phyloP scores from a whole-genome alignment of 371 early-diverging fungal genomes.

The Conidiobolus incongruus region DNA sequence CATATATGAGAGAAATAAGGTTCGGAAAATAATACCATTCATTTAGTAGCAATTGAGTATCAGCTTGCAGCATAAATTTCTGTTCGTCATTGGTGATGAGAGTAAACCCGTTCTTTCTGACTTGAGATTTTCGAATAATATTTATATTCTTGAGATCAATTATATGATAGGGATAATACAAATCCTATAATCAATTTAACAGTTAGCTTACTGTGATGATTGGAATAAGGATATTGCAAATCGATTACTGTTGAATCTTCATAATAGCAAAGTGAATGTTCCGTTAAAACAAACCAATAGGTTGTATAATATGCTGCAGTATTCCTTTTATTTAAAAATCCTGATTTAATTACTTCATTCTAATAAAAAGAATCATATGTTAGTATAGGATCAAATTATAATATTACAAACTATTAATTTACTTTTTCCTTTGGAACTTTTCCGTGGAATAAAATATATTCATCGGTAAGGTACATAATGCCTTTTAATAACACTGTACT shows the following conservation, averaged over 20 bases:
- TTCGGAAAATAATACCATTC: conserved; percentile 23
- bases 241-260: conserved; percentile 28
- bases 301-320: conserved; percentile 18
- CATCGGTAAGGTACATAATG: conserved; percentile 37
- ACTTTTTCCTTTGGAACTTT: conserved; percentile 26
- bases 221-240: too few species aligned
- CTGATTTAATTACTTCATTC: conserved; percentile 29
- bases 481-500: conserved; percentile 24
- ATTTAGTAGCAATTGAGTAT: conserved; percentile 18
- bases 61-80: conserved; percentile 27
- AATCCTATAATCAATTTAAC: conserved; percentile 12
- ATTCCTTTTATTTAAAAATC: conserved; percentile 28
- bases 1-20: background rate
- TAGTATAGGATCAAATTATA: background rate
- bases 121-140: conserved; percentile 18
- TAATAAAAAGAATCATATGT: conserved; percentile 6
- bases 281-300: conserved; percentile 44
- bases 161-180: conserved; percentile 39
- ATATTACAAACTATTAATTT: conserved; percentile 1
- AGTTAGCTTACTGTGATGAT: too few species aligned
- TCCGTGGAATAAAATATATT: conserved; percentile 48
- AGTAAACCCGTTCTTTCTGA: conserved; percentile 22
- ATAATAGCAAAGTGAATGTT: conserved; percentile 34
- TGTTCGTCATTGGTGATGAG: conserved; percentile 21
- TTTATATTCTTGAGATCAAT: conserved; percentile 41